Evolutionary conservation across 495 filamentous ascomycete species (phyloP).

Genomic region (Talaromyces nanjingensis): DNA sequence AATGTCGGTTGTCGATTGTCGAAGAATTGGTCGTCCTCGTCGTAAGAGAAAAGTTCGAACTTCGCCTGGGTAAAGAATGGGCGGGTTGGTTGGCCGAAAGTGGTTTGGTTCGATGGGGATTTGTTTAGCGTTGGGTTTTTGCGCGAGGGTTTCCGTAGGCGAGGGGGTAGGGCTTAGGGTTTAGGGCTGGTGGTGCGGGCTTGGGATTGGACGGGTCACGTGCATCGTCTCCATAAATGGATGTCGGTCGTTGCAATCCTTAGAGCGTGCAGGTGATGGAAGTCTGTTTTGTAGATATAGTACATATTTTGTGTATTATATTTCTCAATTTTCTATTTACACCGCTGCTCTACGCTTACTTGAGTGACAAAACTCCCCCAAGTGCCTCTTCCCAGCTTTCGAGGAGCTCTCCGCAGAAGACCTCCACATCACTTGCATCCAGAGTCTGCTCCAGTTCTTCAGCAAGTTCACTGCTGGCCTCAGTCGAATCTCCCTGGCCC

Average conservation of each 20-base stretch:
- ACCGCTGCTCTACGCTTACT: background rate
- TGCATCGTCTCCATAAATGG: background rate
- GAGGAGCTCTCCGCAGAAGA: constrained; percentile 37
- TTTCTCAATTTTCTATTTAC: background rate
- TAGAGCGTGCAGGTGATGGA: background rate
- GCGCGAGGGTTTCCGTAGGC: constrained; percentile 24
- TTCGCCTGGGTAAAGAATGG: constrained; percentile 29
- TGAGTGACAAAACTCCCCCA: constrained; percentile 23
- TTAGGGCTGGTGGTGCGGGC: constrained; percentile 10
- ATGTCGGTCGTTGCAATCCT: background rate
- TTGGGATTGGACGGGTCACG: background rate
- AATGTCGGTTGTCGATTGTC: constrained; percentile 4
- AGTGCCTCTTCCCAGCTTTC: constrained; percentile 43
- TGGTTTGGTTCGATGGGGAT: constrained; percentile 3
- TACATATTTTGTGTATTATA: background rate
- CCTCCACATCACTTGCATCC: constrained; percentile 29
- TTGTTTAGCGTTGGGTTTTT: background rate
- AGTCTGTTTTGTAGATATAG: background rate
- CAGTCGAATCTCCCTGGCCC: constrained; percentile 14
- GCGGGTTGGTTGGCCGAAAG: constrained; percentile 16
- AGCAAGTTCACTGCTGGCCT: constrained; percentile 19
- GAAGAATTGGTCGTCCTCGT: background rate
- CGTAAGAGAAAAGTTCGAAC: constrained; percentile 3
- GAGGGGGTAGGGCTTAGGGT: constrained; percentile 28
- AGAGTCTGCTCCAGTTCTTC: constrained; percentile 26